Evolutionary conservation across 495 filamentous ascomycete genomes (phyloP).

Genomic region (Chaetomium tenue): DNA sequence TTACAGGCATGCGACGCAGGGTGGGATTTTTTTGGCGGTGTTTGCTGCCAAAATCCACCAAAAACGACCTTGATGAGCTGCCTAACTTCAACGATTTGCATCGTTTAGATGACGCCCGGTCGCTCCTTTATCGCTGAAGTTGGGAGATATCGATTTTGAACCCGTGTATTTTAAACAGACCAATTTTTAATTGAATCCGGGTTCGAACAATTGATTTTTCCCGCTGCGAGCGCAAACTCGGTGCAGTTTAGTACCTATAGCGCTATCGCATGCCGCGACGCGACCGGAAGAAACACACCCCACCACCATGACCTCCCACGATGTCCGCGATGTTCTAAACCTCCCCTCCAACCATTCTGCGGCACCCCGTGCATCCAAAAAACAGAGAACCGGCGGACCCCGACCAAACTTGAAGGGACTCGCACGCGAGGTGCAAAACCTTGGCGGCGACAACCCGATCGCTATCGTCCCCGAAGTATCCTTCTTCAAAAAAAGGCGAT

Average conservation of each 20-base stretch:
- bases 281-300: slow-evolving; percentile 17
- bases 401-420: slow-evolving; percentile 62
- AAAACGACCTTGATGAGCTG: slow-evolving; percentile 12
- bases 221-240: neutral
- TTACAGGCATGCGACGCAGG: neutral
- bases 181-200: slow-evolving; percentile 7
- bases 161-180: neutral
- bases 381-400: slow-evolving; percentile 68
- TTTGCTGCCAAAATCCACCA: slow-evolving; percentile 17
- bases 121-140: slow-evolving; percentile 1
- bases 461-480: slow-evolving; percentile 48
- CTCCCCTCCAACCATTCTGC: slow-evolving; percentile 62
- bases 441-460: slow-evolving; percentile 50
- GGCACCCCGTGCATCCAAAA: slow-evolving; percentile 64
- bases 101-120: neutral
- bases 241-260: neutral
- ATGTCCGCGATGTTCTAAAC: slow-evolving; percentile 89
- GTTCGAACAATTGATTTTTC: neutral
- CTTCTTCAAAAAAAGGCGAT: slow-evolving; percentile 49
- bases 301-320: slow-evolving; percentile 65
- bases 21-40: slow-evolving; percentile 21
- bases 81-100: slow-evolving; percentile 9
- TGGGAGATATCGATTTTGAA: neutral
- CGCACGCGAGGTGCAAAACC: slow-evolving; percentile 60
- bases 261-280: slow-evolving; percentile 18